Conservation (phyloP, 108 stramenopile species). For the Pseudonitzschia multiseries region DNA sequence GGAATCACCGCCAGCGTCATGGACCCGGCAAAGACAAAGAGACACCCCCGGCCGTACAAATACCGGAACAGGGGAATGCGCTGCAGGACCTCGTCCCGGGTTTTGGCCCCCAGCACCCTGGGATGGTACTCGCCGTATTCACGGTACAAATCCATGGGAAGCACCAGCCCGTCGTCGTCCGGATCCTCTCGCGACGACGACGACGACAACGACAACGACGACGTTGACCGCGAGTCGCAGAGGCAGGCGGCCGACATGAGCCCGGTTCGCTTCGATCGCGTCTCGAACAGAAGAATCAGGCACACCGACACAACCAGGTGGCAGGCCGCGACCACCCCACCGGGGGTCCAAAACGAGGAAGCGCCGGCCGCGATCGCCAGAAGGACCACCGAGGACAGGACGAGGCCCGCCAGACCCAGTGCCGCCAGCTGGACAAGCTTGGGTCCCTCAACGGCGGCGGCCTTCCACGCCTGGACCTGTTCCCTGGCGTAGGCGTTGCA, state of each 20-base stretch:
- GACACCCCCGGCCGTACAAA: constrained; percentile 53
- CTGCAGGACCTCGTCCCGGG: constrained; percentile 29
- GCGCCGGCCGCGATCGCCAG: neutral
- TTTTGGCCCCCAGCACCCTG: neutral
- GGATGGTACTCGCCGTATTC: neutral
- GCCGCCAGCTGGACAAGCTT: neutral
- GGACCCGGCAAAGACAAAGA: constrained; percentile 46
- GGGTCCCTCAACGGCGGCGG: neutral
- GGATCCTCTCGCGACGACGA: neutral
- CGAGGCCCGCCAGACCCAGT: neutral
- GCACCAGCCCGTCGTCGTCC: neutral
- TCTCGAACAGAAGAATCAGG: neutral
- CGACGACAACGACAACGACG: too few relatives aligned
- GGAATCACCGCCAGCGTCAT: constrained; percentile 36
- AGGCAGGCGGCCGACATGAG: neutral
- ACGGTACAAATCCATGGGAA: neutral
- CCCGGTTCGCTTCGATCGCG: neutral
- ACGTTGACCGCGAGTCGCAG: neutral
- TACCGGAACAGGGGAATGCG: constrained; percentile 42
- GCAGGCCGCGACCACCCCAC: neutral
- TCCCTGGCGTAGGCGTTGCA: neutral
- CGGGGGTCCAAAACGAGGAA: neutral
- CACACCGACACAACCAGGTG: neutral
- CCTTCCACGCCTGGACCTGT: neutral
- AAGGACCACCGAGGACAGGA: neutral